Base-by-base conservation (phyloP, 2,329 filamentous ascomycete species). In the Talaromyces sp. region DNA sequence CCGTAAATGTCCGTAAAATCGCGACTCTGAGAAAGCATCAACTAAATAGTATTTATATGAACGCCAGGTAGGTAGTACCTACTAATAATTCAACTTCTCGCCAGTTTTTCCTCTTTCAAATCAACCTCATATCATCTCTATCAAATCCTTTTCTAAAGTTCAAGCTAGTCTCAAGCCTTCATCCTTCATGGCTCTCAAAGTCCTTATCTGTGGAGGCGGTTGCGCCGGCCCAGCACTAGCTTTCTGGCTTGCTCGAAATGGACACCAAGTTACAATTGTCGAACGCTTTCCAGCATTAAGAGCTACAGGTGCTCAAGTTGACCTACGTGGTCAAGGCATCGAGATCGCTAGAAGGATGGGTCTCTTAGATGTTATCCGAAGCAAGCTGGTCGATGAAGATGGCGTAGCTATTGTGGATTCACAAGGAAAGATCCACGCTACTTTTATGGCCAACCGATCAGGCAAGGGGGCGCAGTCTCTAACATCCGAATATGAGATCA, bases 401-500 rank as follows among this genome's bases (percentile, higher is more conserved):
- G 83, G 82, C 4, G 40, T 81, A 2, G 62, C 72, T 32, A 62
- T 81, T 16, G 72, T 84, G 22, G 73, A 83, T 60, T 51, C 55
- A 0, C 52, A 65, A 0, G 76, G 77, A 49, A 65, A 61, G 0
- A 47, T 61, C 2, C 65, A 67, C 37, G 82, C 77, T n/a, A 68
- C 65, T 4, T 70, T 81, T 40, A 61, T 63, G 19, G 68, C 69
- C 30, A 75, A 77, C 57, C 64, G 65, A 32, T 66, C 75, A 0
- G 77, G 76, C 3, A 67, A 73, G 47, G 75, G 77, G 58, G 70
- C 79, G 17, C 78, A 71, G 20, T 62, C 68, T 56, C 65, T 83
- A 22, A 82, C 79, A 0, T 79, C 76, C 53, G 83, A 86, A 51
- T 84, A 76, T 54, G 84, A 86, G 69, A 80, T 86, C 44, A 80